Conservation (phyloP, 805 yeast species). For the Wickerhamomyces ciferrii region DNA sequence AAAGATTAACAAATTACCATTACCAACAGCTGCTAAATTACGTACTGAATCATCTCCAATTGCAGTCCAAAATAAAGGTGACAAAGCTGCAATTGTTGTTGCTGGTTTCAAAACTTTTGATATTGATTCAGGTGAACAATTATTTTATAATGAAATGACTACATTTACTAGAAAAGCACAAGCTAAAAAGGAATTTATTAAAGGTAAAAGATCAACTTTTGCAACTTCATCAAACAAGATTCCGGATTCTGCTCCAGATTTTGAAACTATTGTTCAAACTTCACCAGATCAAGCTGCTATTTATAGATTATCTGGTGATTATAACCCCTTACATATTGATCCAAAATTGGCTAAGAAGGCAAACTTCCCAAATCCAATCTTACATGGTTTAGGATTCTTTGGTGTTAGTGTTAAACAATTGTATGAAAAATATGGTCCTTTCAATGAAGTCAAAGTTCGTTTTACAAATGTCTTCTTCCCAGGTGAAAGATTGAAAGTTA, state of each 20-base stretch:
- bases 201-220: slow-evolving; percentile 43
- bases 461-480: slow-evolving; percentile 92
- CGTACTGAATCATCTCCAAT: slow-evolving; percentile 62
- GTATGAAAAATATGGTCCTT: slow-evolving; percentile 74
- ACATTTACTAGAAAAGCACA: slow-evolving; percentile 72
- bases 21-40: slow-evolving; percentile 66
- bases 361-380: slow-evolving; percentile 77
- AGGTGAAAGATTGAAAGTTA: slow-evolving; percentile 79
- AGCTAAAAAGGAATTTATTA: slow-evolving; percentile 42
- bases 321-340: slow-evolving; percentile 93
- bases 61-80: slow-evolving; percentile 77
- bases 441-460: slow-evolving; percentile 82
- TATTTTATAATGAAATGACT: slow-evolving; percentile 81
- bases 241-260: slow-evolving; percentile 65
- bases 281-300: slow-evolving; percentile 76
- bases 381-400: slow-evolving; percentile 87
- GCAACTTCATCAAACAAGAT: slow-evolving; percentile 60
- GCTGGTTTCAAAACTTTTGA: slow-evolving; percentile 71
- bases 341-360: slow-evolving; percentile 87
- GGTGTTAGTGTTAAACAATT: slow-evolving; percentile 79
- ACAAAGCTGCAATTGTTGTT: slow-evolving; percentile 71
- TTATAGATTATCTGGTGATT: slow-evolving; percentile 90
- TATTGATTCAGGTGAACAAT: slow-evolving; percentile 55
- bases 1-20: slow-evolving; percentile 67
- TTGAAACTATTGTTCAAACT: slow-evolving; percentile 51